phyloP scores from a whole-genome alignment of 2,329 filamentous ascomycete genomes.

The Aspergillus viridinutans region DNA sequence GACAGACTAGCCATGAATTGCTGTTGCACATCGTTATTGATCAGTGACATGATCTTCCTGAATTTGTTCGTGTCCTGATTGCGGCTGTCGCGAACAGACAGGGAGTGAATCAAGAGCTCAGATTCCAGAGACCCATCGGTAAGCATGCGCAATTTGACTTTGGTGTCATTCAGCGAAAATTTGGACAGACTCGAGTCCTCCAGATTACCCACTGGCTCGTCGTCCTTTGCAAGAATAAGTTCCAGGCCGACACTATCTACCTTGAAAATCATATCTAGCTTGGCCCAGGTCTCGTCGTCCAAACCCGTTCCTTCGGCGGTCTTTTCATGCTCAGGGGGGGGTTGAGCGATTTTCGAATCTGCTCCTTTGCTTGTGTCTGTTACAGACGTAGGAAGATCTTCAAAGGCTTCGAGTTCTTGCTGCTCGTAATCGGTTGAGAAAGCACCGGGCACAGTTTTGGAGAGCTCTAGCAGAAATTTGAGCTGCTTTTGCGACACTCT shows the following conservation, averaged over 20 bases:
- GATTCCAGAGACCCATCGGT: constrained; percentile 88
- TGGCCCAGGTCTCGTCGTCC: constrained; percentile 75
- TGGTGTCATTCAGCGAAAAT: constrained; percentile 91
- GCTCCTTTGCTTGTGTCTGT: constrained; percentile 47
- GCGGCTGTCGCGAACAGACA: constrained; percentile 92
- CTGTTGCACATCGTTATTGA: constrained; percentile 85
- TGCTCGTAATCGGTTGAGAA: constrained; percentile 72
- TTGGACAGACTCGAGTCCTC: constrained; percentile 80
- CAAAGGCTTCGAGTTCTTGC: constrained; percentile 67
- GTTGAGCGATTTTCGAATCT: constrained; percentile 50
- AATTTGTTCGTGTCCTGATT: constrained; percentile 89
- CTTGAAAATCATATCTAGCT: constrained; percentile 86
- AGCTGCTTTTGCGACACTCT: constrained; percentile 86
- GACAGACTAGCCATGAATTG: constrained; percentile 98
- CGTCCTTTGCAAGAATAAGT: constrained; percentile 70
- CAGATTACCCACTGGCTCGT: constrained; percentile 72
- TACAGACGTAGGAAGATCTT: constrained; percentile 62
- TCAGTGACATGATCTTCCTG: constrained; percentile 94
- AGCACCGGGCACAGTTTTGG: constrained; percentile 78
- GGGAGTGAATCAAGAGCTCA: constrained; percentile 87
- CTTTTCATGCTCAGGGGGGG: constrained; percentile 44
- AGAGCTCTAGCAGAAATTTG: constrained; percentile 82
- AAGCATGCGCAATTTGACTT: constrained; percentile 86
- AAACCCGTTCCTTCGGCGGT: constrained; percentile 68
- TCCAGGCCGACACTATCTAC: constrained; percentile 85